Evolutionary conservation across 371 early-diverging fungal genomes (phyloP), one percentile per base, ranked within the genome.

Genomic region (Dentiscutata heterogama): DNA sequence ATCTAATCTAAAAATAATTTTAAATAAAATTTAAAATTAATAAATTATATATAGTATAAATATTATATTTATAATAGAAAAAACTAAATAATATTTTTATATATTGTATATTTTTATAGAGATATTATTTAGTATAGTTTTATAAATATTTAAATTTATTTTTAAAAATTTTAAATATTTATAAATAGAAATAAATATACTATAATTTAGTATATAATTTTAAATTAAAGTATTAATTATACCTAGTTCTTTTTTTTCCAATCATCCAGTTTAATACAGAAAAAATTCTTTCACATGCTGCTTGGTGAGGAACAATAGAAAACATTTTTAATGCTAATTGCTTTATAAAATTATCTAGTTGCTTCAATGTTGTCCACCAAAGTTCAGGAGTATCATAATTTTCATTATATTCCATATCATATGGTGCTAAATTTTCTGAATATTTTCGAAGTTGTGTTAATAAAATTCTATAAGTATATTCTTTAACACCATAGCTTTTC

Each of bases 321-420:
- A 71, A 71, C 27, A 71, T 25, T 71, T 51, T 71, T 71, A 71
- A 25, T 11, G 51, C 27, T 31, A 71, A 25, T 50, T 67, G 20
- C 50, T 71, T 25, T 7, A 71, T 71, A 50, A 20, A 71, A 71
- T 71, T 71, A 31, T 51, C 22, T 25, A 11, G 11, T 50, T 42
- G 27, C 27, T 25, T 22, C 39, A 5, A 25, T 11, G 25, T 11
- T 8, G 35, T 35, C 35, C 2, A 71, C 71, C 27, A 71, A 71
- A 14, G 3, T 51, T 71, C 51, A 71, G 35, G 3, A 27, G 51
- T 25, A 25, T 71, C 25, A 50, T 71, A 71, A 18, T 42, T 25
- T 16, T 16, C 8, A 13, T 18, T 13, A 71, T 18, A 42, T 35
- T 67, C 67, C 16, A 22, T 25, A 18, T 67, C 67, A 71, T 42